Percentiles rank a stretch among this genome's conserved stretches.
Evolutionary conservation across 169 alveolate genomes (phyloP).

Genomic region (Plasmodium gonderi): DNA sequence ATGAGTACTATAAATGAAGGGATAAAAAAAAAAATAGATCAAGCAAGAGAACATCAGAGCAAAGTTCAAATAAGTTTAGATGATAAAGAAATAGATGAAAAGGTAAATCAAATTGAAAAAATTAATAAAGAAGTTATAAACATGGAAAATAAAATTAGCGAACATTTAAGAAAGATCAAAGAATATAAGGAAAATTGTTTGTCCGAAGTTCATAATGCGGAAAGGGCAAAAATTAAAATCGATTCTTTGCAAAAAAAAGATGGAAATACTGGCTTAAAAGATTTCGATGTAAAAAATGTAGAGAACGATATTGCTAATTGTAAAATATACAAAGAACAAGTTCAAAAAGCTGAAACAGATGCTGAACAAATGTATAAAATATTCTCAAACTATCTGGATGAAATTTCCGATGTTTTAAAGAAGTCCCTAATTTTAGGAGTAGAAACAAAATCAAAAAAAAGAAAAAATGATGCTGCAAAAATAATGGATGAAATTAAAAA

Average conservation of each 20-base stretch:
- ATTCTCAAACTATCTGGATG: neutral
- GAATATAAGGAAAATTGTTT: neutral
- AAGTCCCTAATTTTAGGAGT: neutral
- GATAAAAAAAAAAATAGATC: neutral
- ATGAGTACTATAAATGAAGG: neutral
- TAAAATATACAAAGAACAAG: neutral
- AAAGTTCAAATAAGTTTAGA: neutral
- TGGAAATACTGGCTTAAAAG: neutral
- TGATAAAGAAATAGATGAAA: neutral
- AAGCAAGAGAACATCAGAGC: neutral
- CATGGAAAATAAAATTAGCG: neutral
- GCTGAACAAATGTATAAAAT: neutral
- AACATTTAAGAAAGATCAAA: neutral
- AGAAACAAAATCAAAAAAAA: conserved; percentile 8
- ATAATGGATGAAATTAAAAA: neutral
- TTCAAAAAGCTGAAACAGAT: neutral
- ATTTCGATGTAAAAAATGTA: neutral
- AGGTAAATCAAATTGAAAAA: neutral
- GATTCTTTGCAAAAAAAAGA: neutral
- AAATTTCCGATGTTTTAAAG: neutral
- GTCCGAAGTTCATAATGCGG: neutral
- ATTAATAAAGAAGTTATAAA: neutral
- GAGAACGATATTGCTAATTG: neutral
- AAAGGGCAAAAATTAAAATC: neutral
- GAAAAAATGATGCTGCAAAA: neutral